phyloP scores from a whole-genome alignment of 2,329 filamentous ascomycete species.

The Aspergillus sp. region DNA sequence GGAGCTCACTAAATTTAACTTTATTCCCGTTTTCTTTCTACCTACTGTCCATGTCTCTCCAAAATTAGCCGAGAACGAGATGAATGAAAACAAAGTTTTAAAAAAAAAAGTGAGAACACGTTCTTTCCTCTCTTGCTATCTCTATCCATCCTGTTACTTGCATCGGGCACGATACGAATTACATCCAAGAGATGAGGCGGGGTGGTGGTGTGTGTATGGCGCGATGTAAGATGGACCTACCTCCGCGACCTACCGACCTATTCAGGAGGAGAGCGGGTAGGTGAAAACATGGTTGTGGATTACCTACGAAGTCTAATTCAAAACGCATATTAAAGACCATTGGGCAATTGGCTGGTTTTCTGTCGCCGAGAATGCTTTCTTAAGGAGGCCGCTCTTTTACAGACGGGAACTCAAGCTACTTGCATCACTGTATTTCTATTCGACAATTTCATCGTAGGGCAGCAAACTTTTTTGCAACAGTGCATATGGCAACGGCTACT shows the following conservation, averaged over 20 bases:
- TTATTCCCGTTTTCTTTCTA: conserved; percentile 16
- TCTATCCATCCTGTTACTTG: neutral
- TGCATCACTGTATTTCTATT: neutral
- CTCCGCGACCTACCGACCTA: neutral
- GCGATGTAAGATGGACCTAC: neutral
- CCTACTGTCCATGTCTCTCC: conserved; percentile 15
- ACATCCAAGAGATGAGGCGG: too few relatives aligned
- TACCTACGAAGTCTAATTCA: conserved; percentile 13
- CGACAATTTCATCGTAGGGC: neutral
- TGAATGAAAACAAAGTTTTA: conserved; percentile 22
- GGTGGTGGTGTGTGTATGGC: neutral
- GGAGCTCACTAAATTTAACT: conserved; percentile 59
- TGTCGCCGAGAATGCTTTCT: neutral
- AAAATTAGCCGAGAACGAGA: conserved; percentile 26
- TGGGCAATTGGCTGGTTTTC: neutral
- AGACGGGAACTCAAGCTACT: neutral
- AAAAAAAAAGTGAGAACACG: conserved; percentile 15
- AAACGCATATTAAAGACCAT: conserved; percentile 10
- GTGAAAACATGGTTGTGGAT: neutral
- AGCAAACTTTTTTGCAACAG: neutral
- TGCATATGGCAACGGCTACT: too few relatives aligned
- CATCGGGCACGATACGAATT: neutral
- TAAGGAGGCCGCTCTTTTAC: neutral
- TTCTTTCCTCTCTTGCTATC: neutral
- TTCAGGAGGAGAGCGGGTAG: neutral